Percentiles rank a stretch among this genome's conserved stretches.
Conservation (phyloP, 345 rosid species). For the Noccaea caerulescens region DNA sequence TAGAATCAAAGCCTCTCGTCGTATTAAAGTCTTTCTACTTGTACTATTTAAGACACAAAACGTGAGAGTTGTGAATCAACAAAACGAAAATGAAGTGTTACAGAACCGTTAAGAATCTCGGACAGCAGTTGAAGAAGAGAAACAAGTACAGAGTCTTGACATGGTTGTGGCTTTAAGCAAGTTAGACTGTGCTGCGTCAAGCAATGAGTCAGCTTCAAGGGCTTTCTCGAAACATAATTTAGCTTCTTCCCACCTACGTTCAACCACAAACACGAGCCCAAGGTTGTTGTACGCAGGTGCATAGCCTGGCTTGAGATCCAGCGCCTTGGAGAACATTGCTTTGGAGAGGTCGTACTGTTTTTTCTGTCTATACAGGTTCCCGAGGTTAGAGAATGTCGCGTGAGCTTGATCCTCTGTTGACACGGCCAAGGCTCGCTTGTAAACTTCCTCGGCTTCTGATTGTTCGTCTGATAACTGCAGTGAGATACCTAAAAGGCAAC, state of each 20-base stretch:
- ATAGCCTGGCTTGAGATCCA: conserved; percentile 84
- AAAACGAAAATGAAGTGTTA: background rate
- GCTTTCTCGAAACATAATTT: conserved; percentile 79
- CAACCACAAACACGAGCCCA: conserved; percentile 90
- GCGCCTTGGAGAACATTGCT: conserved; percentile 86
- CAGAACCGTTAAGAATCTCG: conserved; percentile 31
- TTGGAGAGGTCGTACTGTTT: conserved; percentile 79
- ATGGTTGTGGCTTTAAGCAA: conserved; percentile 53
- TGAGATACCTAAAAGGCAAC: conserved; percentile 63
- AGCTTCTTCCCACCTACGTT: conserved; percentile 89
- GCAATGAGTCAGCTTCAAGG: conserved; percentile 73
- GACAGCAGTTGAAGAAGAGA: conserved; percentile 41
- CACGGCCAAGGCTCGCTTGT: conserved; percentile 54
- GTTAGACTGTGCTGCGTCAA: conserved; percentile 96
- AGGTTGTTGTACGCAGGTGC: conserved; percentile 96
- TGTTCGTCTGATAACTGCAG: conserved; percentile 75
- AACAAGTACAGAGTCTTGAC: conserved; percentile 49
- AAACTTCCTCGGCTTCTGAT: conserved; percentile 45
- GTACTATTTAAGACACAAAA: background rate
- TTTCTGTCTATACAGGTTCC: conserved; percentile 84
- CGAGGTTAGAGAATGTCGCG: conserved; percentile 79
- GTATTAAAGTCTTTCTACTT: background rate
- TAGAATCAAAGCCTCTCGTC: background rate
- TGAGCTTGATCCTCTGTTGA: conserved; percentile 69
- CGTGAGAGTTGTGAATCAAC: background rate